Evolutionary conservation across 805 yeast genomes (phyloP).

Genomic region (Candida incommunis): DNA sequence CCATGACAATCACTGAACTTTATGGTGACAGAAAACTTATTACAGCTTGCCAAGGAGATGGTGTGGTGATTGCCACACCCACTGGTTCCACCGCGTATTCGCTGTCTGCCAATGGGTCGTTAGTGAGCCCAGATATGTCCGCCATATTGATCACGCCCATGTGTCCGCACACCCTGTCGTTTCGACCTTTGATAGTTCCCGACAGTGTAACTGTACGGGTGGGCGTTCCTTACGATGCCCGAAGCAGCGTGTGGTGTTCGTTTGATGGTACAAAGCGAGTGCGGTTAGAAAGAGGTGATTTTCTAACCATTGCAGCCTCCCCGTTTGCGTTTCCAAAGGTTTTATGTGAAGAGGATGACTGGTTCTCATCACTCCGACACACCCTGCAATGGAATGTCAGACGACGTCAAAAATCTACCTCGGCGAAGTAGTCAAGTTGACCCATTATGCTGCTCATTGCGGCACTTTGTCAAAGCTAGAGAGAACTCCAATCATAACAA

Average conservation of each 20-base stretch:
- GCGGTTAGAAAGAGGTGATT: conserved; percentile 70
- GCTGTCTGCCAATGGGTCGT: conserved; percentile 85
- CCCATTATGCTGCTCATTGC: no score
- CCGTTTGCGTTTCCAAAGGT: conserved; percentile 93
- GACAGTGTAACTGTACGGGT: conserved; percentile 78
- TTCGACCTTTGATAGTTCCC: conserved; percentile 82
- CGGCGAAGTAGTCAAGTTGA: no score
- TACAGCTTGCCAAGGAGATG: conserved; percentile 91
- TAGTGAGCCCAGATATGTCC: conserved; percentile 87
- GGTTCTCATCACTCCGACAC: conserved; percentile 61
- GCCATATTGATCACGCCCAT: conserved; percentile 91
- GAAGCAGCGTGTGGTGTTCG: conserved; percentile 93
- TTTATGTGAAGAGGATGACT: conserved; percentile 41
- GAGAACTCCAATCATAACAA: no score
- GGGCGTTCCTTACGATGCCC: conserved; percentile 65
- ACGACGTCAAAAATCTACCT: conserved; percentile 75
- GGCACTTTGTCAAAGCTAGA: no score
- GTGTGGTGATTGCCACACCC: conserved; percentile 83
- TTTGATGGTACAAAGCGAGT: conserved; percentile 87
- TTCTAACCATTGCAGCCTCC: conserved; percentile 71
- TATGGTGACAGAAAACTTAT: conserved; percentile 76
- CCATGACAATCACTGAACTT: conserved; percentile 74
- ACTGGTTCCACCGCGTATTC: conserved; percentile 96
- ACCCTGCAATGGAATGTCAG: conserved; percentile 86
- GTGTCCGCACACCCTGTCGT: conserved; percentile 89